Evolutionary conservation across 768 basidiomycete genomes (phyloP), one percentile per base, ranked within the genome.

Genomic region (Sutorius australiensis): DNA sequence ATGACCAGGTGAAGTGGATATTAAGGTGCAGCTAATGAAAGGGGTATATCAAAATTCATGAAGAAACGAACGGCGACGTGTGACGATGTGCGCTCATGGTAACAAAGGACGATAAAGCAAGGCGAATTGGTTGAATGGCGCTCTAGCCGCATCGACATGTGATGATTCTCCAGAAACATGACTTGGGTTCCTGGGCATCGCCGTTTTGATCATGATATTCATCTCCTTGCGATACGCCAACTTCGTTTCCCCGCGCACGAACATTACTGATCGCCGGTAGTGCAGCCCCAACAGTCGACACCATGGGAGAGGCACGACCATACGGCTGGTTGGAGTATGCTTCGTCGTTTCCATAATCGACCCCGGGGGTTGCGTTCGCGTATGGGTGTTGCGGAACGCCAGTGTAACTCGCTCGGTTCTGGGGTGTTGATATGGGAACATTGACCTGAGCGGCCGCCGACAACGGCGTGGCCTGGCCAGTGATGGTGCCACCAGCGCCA

Each of bases 231-330:
- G 83, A 79, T 54, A 80, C 77, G 40, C 88, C 87, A 17, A 80
- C 74, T 67, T 87, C 84, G 33, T 84, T 88, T 48, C 75, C 87
- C 61, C 77, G 75, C 51, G 86, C 88, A 47, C 87, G 83, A 53
- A 87, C 80, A 60, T 81, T 80, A 70, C 83, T 89, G 56, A 90
- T 69, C 31, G 87, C 87, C 27, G 86, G 87, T 49, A 84, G 84
- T 30, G 79, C 86, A 36, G 82, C 83, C 38, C 79, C 80, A 42
- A 82, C 77, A 47, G 76, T 83, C 27, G 87, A 80, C 50, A 89
- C 80, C 89, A 92, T 92, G 16, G 89, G 89, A 37, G 89, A 91
- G 28, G 81, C 79, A 47, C 87, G 81, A n/a, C 87, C 86, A 61
- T 92, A 92, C 50, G 74, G 79, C 62, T 79, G 80, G 58, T 80